Base-by-base conservation (phyloP, 2,329 filamentous ascomycete species). In the Coleophoma eucalyptorum region DNA sequence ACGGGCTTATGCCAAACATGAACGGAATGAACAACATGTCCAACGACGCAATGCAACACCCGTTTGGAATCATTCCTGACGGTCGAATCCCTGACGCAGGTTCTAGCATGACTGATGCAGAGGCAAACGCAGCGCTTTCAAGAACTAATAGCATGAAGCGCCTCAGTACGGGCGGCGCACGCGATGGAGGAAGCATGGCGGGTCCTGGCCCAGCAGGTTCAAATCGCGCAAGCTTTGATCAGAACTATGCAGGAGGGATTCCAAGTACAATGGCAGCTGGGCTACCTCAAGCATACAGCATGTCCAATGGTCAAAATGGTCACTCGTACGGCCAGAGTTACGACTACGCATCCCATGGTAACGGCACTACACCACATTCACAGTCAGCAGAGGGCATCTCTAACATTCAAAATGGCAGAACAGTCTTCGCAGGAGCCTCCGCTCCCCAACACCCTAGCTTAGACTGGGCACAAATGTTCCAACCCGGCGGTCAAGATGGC, bases 381-480 rank as follows among this genome's bases (percentile, higher is more conserved):
- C 60, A 62, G 46, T 55, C 58, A 54, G 46, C 57, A 54, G 56
- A 54, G 45, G 52, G 53, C 50, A 57, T 62, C 49, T 52, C 58
- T 51, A 56, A 51, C 26, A 50, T 58, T 44, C 49, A 59, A 46
- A 61, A 58, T 48, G 57, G 56, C 35, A 54, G 59, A 52, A 82
- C 83, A 74, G 83, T 83, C 68, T 76, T 74, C 65, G 75, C 74
- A 37, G 70, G 68, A 66, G 79, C 80, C 61, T 79, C 78, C 71
- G 55, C 51, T 50, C 72, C 77, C 70, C 78, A 78, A 69, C 81
- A 84, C 71, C 76, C 80, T 67, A 71, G 78, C 74, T 74, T 87
- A 74, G 86, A 90, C 73, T 90, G 87, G 87, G 80, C 85, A 65
- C 80, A 86, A 68, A 87, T 90, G 83, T 89, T 89, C 75, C 86